Evolutionary conservation across 2,329 filamentous ascomycete genomes (phyloP), one percentile per base, ranked within the genome.

Genomic region (Fusarium annulatum): DNA sequence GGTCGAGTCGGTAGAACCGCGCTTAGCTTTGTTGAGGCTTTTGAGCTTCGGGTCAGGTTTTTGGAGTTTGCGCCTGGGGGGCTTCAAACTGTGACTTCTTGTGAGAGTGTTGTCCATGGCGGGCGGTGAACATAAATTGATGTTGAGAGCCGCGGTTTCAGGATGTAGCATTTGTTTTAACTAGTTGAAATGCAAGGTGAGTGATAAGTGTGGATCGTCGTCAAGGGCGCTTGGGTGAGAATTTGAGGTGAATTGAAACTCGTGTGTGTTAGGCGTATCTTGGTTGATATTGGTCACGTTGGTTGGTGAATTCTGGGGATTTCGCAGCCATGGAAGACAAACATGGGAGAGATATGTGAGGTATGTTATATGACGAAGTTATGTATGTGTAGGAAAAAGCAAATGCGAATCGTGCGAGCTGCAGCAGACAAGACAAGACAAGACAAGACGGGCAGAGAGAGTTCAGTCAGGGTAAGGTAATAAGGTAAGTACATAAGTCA

Each of bases 11-110:
- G 76, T 71, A 34, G 77, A 78, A 23, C 75, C 78, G 55, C 76
- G 67, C 46, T 80, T 80, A 41, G 72, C 53, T 38, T 69, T 74
- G 39, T 65, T 74, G 38, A 75, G 70, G 23, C 60, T 68, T 67
- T 78, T 81, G 59, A 78, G 72, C 66, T 75, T 77, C 9, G 79
- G 70, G 51, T 78, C 78, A n/a, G 71, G 75, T 63, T 79, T 82
- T 45, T 79, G 79, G 21, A 82, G 75, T 64, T 76, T 82, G 64
- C 77, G 75, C 58, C 77, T 73, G 28, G 71, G 63, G 15, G 79
- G 79, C 45, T 78, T 80, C 53, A 78, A 57, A 45, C 68, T 76
- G 14, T 74, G 70, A 38, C 63, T 72, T 51, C 61, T 66, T 49
- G 63, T 43, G 53, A 63, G 64, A 19, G 62, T 36, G 36, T 39